phyloP scores from a whole-genome alignment of 331 rosid species.

The Quercus phellos region DNA sequence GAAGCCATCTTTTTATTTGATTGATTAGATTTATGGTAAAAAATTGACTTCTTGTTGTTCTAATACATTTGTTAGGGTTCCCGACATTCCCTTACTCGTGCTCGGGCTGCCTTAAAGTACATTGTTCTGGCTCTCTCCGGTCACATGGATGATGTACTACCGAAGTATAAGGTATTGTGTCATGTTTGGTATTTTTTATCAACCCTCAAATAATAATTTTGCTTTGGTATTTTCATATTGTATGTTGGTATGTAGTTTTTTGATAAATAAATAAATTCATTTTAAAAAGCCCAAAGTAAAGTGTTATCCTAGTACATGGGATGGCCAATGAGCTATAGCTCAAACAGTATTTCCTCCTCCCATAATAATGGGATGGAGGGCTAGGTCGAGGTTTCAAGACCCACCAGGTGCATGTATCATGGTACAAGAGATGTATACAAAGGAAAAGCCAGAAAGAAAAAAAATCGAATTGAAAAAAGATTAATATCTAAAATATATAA shows the following conservation, averaged over 20 bases:
- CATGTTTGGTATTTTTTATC: background rate
- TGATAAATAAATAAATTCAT: no score
- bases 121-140: constrained; percentile 87
- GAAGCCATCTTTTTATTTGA: background rate
- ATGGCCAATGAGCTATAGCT: no score
- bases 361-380: no score
- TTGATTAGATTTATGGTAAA: constrained; percentile 8
- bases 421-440: no score
- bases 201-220: background rate
- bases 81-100: constrained; percentile 46
- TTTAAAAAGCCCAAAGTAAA: no score
- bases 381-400: no score
- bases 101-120: constrained; percentile 84
- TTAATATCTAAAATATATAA: no score
- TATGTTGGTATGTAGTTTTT: background rate
- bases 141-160: constrained; percentile 78
- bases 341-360: no score
- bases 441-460: no score
- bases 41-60: background rate
- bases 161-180: constrained; percentile 70
- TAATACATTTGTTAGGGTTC: constrained; percentile 52
- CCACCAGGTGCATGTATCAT: no score
- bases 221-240: background rate
- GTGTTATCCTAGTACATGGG: no score
- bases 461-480: no score